Conservation (phyloP, 2,329 filamentous ascomycete species). For the Aureobasidium leucospermi region DNA sequence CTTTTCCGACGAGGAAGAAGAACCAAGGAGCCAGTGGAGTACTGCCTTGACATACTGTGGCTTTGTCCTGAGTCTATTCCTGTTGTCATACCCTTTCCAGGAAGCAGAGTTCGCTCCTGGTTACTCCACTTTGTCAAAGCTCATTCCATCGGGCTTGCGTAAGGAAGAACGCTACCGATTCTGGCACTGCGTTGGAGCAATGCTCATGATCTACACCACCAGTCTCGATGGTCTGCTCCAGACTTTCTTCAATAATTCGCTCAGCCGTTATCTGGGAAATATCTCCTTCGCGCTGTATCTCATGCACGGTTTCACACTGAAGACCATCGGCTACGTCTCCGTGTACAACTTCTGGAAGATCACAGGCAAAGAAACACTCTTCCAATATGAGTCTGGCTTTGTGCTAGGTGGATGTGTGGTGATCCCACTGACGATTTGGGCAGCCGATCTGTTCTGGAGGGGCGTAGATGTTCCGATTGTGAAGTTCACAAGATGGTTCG, state of each 20-base stretch:
- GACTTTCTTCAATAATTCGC: constrained; percentile 41
- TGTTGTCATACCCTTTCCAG: constrained; percentile 43
- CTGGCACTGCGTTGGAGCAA: constrained; percentile 48
- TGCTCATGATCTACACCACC: constrained; percentile 42
- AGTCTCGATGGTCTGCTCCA: constrained; percentile 42
- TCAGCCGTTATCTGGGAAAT: constrained; percentile 51
- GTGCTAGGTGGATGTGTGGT: constrained; percentile 41
- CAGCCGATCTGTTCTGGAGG: constrained; percentile 50
- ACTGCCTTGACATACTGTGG: constrained; percentile 30
- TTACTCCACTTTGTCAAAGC: constrained; percentile 42
- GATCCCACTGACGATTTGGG: constrained; percentile 48
- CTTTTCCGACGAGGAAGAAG: background rate
- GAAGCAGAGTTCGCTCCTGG: constrained; percentile 41
- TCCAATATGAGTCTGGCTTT: constrained; percentile 42
- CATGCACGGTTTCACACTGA: constrained; percentile 51
- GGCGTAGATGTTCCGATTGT: constrained; percentile 49
- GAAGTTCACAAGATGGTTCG: constrained; percentile 50
- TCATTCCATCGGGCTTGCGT: constrained; percentile 40
- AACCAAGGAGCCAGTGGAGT: background rate
- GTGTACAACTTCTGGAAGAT: constrained; percentile 41
- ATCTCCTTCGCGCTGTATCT: constrained; percentile 55
- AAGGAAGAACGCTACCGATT: constrained; percentile 46
- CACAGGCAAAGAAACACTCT: constrained; percentile 40
- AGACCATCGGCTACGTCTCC: constrained; percentile 45
- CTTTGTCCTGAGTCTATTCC: constrained; percentile 46